Conservation (phyloP, 192 early-diverging fungal genomes). For the Diversispora eburnea region DNA sequence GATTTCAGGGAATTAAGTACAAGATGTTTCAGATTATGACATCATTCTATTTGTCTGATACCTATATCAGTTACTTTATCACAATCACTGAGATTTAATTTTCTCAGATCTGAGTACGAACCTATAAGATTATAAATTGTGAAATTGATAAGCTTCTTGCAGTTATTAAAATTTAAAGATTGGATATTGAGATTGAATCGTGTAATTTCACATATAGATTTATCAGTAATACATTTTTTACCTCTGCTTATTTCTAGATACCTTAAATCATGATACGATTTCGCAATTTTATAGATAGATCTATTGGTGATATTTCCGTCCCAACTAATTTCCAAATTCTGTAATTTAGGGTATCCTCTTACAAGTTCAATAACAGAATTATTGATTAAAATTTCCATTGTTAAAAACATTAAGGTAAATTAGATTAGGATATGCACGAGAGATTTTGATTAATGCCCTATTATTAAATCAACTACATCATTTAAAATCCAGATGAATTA, state of each 20-base stretch:
- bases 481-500: no score
- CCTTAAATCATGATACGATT: neutral
- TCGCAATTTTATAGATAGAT: neutral
- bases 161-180: no score
- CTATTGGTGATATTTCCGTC: no score
- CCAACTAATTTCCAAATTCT: no score
- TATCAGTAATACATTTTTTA: neutral
- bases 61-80: constrained; percentile 4
- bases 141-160: neutral
- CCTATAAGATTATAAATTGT: neutral
- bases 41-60: constrained; percentile 4
- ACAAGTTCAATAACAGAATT: neutral
- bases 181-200: no score
- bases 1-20: neutral
- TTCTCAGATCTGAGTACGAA: constrained; percentile 9
- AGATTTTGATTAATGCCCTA: no score
- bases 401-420: constrained; percentile 1
- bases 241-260: neutral
- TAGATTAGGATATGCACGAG: neutral
- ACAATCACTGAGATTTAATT: constrained; percentile 2
- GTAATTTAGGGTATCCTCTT: neutral
- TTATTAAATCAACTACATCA: no score
- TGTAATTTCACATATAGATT: no score
- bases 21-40: constrained; percentile 5
- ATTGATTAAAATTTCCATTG: neutral